Evolutionary conservation across 306 rosid genomes (phyloP).

Genomic region (Cucurbita maxima): DNA sequence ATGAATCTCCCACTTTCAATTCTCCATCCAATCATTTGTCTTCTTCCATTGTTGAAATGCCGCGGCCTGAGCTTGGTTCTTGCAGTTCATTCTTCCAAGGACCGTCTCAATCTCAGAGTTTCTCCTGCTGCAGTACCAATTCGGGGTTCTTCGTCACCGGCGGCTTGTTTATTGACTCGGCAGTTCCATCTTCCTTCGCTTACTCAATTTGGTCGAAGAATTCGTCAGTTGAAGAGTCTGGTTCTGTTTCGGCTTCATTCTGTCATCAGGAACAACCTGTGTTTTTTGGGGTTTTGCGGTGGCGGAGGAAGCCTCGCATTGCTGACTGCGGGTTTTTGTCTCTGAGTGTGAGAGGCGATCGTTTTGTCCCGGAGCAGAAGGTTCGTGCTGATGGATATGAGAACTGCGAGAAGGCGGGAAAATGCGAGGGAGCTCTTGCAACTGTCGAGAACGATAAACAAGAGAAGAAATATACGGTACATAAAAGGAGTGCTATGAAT

Average conservation of each 20-base stretch:
- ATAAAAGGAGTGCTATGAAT: conserved; percentile 50
- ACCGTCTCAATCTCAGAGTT: conserved; percentile 12
- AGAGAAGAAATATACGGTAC: conserved; percentile 29
- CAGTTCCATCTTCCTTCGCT: conserved; percentile 31
- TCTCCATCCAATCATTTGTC: neutral
- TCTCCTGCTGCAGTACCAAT: conserved; percentile 14
- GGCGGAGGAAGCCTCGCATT: conserved; percentile 10
- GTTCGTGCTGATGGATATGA: conserved; percentile 30
- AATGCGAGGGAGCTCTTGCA: neutral
- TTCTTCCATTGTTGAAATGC: conserved; percentile 17
- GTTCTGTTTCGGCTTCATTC: conserved; percentile 10
- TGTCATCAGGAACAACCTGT: conserved; percentile 6
- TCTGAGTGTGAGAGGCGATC: conserved; percentile 43
- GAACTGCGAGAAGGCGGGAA: conserved; percentile 19
- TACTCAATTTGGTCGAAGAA: conserved; percentile 22
- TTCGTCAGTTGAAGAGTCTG: conserved; percentile 8
- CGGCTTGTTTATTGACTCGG: conserved; percentile 65
- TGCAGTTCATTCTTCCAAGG: neutral
- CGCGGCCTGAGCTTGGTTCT: conserved; percentile 15
- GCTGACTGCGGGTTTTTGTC: conserved; percentile 39
- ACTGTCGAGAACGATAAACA: conserved; percentile 18
- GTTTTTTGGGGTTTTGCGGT: conserved; percentile 10
- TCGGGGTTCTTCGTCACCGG: conserved; percentile 17
- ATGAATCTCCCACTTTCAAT: neutral
- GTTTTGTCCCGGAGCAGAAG: conserved; percentile 35